Evolutionary conservation across 495 filamentous ascomycete genomes (phyloP), one percentile per base, ranked within the genome.

Genomic region (Thermothielavioides terrestris): DNA sequence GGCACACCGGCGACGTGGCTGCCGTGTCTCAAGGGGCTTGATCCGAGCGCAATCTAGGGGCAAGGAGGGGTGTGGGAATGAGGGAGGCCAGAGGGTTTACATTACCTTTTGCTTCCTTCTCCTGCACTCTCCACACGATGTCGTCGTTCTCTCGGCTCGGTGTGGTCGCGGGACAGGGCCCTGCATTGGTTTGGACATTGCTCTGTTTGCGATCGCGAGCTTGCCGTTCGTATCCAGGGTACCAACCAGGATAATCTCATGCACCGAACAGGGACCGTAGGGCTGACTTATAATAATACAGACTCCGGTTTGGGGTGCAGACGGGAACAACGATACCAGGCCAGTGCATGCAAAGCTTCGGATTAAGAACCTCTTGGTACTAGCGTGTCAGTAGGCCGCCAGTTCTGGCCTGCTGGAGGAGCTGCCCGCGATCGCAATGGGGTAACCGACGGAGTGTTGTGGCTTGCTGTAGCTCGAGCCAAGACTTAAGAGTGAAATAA

Each of bases 51-150:
- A 11, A 9, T 34, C 3, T 12, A 14, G 4, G 31, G 4, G 31
- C 31, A 34, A 12, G 11, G 11, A 3, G 3, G 3, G 31, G n/a
- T 4, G 31, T n/a, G 31, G n/a, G 31, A 12, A 3, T 34, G 31
- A n/a, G 31, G 10, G 9, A 5, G 14, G 9, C 12, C 35, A 28
- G 20, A 23, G 18, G 20, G 40, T 9, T 17, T 23, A 38, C 26
- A 49, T 22, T 54, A 70, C 67, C 64, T 63, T 68, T 44, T 70
- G 67, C 44, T 70, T 70, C 52, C 67, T 55, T 42, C 67, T 49
- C 40, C 67, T 59, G 36, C 67, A 70, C 52, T 70, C 67, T 1
- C 55, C 53, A 49, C 67, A 70, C 21, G 64, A 67, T n/a, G 66
- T 68, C 17, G 66, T 67, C 21, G 50, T 64, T 43, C 66, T 56